Evolutionary conservation across 2,329 filamentous ascomycete genomes (phyloP), one percentile per base, ranked within the genome.

Genomic region (Didymella pinodella): DNA sequence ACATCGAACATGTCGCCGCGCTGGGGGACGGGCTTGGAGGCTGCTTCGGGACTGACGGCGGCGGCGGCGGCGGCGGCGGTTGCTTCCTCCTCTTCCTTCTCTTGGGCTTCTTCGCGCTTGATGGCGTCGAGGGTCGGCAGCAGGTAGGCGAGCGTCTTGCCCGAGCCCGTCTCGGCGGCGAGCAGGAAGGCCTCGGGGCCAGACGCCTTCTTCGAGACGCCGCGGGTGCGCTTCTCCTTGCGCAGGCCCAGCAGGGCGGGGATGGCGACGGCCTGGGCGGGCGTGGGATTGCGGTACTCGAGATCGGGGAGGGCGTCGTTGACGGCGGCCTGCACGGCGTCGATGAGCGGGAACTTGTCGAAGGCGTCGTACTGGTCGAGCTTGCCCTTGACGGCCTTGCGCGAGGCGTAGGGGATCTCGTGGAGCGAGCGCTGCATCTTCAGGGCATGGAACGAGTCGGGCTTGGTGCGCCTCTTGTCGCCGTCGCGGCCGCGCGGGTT

Each of bases 111-210:
- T 16, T 87, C 88, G 32, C 86, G 81, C 79, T 99, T 99, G 69
- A 99, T 78, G 8, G 91, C 90, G 77, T 99, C 88, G 51, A 99
- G 83, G 16, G 89, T 85, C 0, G 95, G 96, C 5, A 97, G 79
- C 5, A 98, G 81, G 73, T 99, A 99, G 8, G 95, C 92, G 62
- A 99, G 82, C 0, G 95, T 99, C 82, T 99, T 99, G 60, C 95
- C 95, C 0, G 95, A 98, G 12, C 95, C 95, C 0, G 95, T 99
- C 81, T 99, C 95, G 11, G 95, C 95, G 4, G 95, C 95, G 48
- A 99, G 83, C 12, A 99, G 83, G 72, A 92, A 97, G 51, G 88
- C 83, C 53, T 87, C 81, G 70, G 85, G 83, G n/a, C 64, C 78
- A 63, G 73, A 73, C 64, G 73, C 72, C 70, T 58, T 62, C 50